Evolutionary conservation across 768 basidiomycete species (phyloP).

Genomic region (Lentinula sp.): DNA sequence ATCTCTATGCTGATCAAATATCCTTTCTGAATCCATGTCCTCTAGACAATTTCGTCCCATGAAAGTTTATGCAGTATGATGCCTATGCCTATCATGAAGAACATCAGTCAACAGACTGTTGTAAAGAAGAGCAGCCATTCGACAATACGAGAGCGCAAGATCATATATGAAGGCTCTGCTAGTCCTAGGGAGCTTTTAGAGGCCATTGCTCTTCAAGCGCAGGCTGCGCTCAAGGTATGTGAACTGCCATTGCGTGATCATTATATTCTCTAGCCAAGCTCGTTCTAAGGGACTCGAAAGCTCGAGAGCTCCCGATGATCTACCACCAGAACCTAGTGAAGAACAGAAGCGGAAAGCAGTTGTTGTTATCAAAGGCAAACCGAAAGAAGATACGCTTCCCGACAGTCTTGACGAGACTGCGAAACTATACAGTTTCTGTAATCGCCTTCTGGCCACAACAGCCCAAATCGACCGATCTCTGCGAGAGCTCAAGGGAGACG

Average conservation of each 20-base stretch:
- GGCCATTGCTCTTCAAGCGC: conserved; percentile 86
- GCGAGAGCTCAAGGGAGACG: conserved; percentile 83
- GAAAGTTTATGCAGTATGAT: conserved; percentile 93
- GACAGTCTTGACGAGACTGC: conserved; percentile 65
- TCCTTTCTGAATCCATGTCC: conserved; percentile 6
- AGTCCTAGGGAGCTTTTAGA: conserved; percentile 90
- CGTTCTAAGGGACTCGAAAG: conserved; percentile 67
- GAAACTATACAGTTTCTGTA: conserved; percentile 77
- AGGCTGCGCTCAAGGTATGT: conserved; percentile 57
- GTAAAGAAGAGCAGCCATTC: conserved; percentile 43
- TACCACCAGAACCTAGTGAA: conserved; percentile 71
- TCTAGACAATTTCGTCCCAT: conserved; percentile 85
- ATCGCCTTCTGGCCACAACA: conserved; percentile 77
- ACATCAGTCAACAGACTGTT: conserved; percentile 59
- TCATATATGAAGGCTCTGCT: conserved; percentile 86
- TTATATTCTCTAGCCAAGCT: not conserved
- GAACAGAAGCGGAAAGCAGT: conserved; percentile 84
- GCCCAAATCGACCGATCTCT: conserved; percentile 84
- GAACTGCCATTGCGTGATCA: not conserved
- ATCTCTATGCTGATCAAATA: not conserved
- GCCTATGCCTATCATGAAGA: conserved; percentile 96
- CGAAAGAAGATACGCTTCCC: conserved; percentile 41
- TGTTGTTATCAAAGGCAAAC: conserved; percentile 56
- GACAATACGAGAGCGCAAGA: conserved; percentile 67
- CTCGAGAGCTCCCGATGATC: conserved; percentile 39